Conservation (phyloP, 192 early-diverging fungal genomes). For the Coemansia sp. region DNA sequence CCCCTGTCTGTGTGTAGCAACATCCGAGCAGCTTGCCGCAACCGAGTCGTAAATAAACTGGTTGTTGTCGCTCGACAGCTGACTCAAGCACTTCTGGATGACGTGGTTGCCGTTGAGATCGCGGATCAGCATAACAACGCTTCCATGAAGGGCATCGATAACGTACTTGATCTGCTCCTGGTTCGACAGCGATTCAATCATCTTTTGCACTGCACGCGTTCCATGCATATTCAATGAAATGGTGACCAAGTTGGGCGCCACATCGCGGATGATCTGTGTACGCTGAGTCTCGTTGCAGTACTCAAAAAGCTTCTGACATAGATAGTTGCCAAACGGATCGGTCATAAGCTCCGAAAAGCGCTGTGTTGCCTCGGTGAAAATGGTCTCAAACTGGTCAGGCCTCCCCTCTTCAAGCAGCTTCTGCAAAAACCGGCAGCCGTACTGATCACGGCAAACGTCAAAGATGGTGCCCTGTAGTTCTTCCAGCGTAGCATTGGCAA, state of each 20-base stretch:
- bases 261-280: slow-evolving; percentile 67
- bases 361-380: slow-evolving; percentile 72
- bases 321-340: slow-evolving; percentile 91
- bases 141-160: slow-evolving; percentile 62
- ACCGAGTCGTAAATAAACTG: slow-evolving; percentile 89
- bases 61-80: slow-evolving; percentile 71
- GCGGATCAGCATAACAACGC: slow-evolving; percentile 80
- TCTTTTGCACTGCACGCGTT: slow-evolving; percentile 87
- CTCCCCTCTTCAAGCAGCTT: slow-evolving; percentile 79
- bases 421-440: slow-evolving; percentile 85
- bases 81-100: slow-evolving; percentile 85
- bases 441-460: slow-evolving; percentile 82
- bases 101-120: slow-evolving; percentile 93
- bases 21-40: slow-evolving; percentile 69
- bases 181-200: slow-evolving; percentile 76
- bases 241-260: slow-evolving; percentile 70
- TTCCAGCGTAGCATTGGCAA: slow-evolving; percentile 62
- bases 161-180: slow-evolving; percentile 62
- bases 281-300: slow-evolving; percentile 73
- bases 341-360: slow-evolving; percentile 83
- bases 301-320: slow-evolving; percentile 88
- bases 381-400: slow-evolving; percentile 60
- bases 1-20: slow-evolving; percentile 88
- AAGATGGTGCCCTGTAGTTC: slow-evolving; percentile 72
- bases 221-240: slow-evolving; percentile 92